Percentiles rank a stretch among this genome's conserved stretches.
Evolutionary conservation across 139 green algal genomes (phyloP).

Genomic region (Monoraphidium neglectum): DNA sequence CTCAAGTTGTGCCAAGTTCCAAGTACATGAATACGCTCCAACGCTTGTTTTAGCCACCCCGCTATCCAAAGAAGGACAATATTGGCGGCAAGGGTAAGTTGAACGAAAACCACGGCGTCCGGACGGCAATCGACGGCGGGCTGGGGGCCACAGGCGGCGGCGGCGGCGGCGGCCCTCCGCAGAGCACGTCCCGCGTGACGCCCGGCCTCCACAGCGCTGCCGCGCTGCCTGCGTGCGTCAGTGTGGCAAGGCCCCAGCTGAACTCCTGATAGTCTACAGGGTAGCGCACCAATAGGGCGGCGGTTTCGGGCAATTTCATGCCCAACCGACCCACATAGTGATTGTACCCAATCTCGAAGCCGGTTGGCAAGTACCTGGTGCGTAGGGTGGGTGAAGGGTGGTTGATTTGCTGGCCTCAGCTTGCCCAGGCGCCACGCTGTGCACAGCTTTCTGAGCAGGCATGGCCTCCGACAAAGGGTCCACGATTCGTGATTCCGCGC

Average conservation of each 20-base stretch:
- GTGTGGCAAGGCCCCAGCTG: slow-evolving; percentile 6
- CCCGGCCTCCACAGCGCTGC: slow-evolving; percentile 5
- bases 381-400: neutral
- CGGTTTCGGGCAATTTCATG: slow-evolving; percentile 16
- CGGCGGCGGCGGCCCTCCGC: no score
- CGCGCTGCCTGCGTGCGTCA: slow-evolving; percentile 1
- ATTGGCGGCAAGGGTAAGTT: no score
- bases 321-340: slow-evolving; percentile 22
- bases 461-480: neutral
- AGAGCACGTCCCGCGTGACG: neutral
- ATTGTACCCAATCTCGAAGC: slow-evolving; percentile 29
- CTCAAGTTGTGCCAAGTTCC: no score
- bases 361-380: slow-evolving; percentile 2
- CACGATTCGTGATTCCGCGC: neutral
- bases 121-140: no score
- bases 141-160: no score
- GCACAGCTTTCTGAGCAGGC: neutral
- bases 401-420: neutral
- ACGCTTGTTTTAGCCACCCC: no score
- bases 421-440: neutral
- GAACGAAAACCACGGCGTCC: no score
- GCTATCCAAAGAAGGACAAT: no score
- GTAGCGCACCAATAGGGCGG: slow-evolving; percentile 1
- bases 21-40: no score
- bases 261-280: neutral